These are phyloP conservation scores for Fusarium euwallaceae DNA, from an alignment of 2,329 filamentous ascomycete species.

Conservation along the genomic window DNA sequence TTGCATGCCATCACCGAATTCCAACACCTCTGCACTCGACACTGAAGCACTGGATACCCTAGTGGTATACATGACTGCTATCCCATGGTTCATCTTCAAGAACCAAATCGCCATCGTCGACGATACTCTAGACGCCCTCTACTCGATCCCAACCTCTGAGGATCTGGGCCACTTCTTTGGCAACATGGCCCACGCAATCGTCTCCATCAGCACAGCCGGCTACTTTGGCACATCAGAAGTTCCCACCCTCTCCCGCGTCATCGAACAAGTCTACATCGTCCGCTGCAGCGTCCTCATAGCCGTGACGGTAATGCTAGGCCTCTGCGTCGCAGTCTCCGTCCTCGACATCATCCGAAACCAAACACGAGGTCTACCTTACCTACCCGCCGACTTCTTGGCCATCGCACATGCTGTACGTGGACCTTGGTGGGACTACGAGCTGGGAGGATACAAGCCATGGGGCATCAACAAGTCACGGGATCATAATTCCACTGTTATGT, in stretches of 20 bases:
- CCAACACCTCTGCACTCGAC: constrained; percentile 29
- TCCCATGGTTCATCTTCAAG: constrained; percentile 40
- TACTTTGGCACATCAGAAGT: constrained; percentile 38
- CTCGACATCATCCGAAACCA: constrained; percentile 37
- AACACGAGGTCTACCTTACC: constrained; percentile 26
- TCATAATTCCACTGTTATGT: constrained; percentile 34
- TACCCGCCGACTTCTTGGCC: constrained; percentile 35
- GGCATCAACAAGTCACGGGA: constrained; percentile 7
- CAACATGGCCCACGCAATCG: constrained; percentile 40
- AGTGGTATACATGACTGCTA: constrained; percentile 37
- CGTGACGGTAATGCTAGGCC: constrained; percentile 23
- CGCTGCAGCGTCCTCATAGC: constrained; percentile 37
- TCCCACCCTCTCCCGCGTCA: constrained; percentile 11
- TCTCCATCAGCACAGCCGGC: constrained; percentile 36
- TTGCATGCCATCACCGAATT: background rate
- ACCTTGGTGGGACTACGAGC: constrained; percentile 35
- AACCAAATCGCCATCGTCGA: constrained; percentile 32
- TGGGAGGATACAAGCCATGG: constrained; percentile 28
- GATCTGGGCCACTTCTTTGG: constrained; percentile 39
- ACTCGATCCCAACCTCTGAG: constrained; percentile 36
- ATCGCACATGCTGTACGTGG: constrained; percentile 37
- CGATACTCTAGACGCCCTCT: constrained; percentile 33
- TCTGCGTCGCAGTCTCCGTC: constrained; percentile 24
- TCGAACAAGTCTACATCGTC: constrained; percentile 33
- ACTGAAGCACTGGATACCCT: constrained; percentile 28